Base-by-base conservation (phyloP, 345 rosid genomes). In the Gynandropsis gynandra region DNA sequence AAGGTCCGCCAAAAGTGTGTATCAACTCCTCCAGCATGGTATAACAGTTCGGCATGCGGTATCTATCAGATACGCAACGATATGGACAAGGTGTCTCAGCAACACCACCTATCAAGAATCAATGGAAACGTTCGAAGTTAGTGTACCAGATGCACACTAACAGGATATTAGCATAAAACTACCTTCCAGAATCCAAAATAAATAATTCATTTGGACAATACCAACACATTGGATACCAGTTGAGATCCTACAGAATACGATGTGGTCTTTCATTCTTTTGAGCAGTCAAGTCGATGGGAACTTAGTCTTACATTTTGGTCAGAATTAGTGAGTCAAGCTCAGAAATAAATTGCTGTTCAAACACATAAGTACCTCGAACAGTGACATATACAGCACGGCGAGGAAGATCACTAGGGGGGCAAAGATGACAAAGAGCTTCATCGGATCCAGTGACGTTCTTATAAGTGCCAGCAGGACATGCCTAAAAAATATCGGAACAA, bases 1-100 rank as follows among this genome's bases (percentile, higher is more conserved):
- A 89, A 13, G 97, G 97, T 21, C 97, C 95, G 50, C 97, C 97
- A 77, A 89, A 89, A 54, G 97, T 83, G 76, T 89, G 79, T 32
- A 89, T 76, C 57, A 89, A 62, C 75, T 89, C 97, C 66, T 89
- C 97, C 51, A 89, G 79, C 33, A 89, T 71, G 8, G 97, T 89
- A 56, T 83, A 83, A 73, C 97, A 89, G 64, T 81, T 72, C 49
- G 97, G 97, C 93, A 85, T 76, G 71, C 74, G 97, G 62, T 76
- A 89, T 81, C 93, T 78, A 35, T 85, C 95, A 5, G 97, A 82
- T 36, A 81, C 33, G 52, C 97, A 89, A 70, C 67, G 65, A 65
- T 81, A 85, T 11, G 97, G 97, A 57, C 97, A 89, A 58, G 97
- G 93, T 9, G 69, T 76, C 72, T 78, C 82, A 56, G 89, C 74